Base-by-base conservation (phyloP, 352 stramenopile genomes). In the Phytophthora colocasiae region DNA sequence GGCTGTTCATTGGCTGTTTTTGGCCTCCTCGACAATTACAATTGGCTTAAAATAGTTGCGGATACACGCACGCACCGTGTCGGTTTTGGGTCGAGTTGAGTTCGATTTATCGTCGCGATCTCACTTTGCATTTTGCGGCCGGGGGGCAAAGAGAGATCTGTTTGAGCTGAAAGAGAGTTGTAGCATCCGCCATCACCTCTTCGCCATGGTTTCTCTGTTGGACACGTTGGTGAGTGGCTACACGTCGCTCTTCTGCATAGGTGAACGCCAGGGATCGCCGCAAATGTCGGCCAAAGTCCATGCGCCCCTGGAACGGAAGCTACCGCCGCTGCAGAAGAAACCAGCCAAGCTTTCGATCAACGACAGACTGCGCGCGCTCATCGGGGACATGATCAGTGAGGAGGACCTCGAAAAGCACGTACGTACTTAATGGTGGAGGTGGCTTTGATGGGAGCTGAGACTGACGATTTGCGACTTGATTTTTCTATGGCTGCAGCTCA, bases 321-420 rank as follows among this genome's bases (percentile, higher is more conserved):
- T 44, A 2, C 6, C 43, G 14, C 6, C 58, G 14, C 38, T 19
- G 8, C 38, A 19, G 38, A 78, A 75, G 66, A 72, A 65, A 40
- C 15, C 53, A 7, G 50, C 59, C 9, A 78, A 78, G 29, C 60
- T 66, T 34, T 85, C 81, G 36, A 82, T 93, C 59, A 49, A 93
- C 66, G 81, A 89, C 45, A 80, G 75, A 11, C 56, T 93, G 46
- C 85, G 85, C 27, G 63, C 53, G 24, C 51, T 91, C 44, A 89
- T 93, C 19, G 83, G 83, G 47, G 71, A 80, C 44, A 71, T 90
- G 48, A 75, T 92, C 65, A 78, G 78, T 8, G 83, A 92, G 54
- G 68, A 81, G 40, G 56, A 90, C 40, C 81, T 93, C 24, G 61
- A 80, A 50, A 48, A 79, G 43, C 65, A 66, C 26, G 77, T 87